These are phyloP conservation scores for Paratinospora sagittata DNA, from an alignment of 164 flowering plant genomes.

Conservation along the genomic window DNA sequence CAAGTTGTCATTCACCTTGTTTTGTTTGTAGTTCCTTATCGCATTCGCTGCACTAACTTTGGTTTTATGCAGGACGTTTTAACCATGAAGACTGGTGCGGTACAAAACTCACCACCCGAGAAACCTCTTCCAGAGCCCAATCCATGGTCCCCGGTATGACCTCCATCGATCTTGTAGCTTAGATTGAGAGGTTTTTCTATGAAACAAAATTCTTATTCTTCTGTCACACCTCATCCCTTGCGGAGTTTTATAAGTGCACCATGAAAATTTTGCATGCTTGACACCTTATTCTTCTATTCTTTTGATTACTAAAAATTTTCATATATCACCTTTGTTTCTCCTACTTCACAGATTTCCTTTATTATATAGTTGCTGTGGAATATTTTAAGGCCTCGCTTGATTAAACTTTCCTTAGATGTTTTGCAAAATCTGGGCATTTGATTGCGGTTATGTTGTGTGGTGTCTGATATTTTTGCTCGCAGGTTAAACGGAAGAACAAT, in stretches of 20 bases:
- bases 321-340: not conserved
- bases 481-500: slow-evolving; percentile 59
- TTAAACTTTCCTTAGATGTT: too few relatives aligned
- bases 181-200: not conserved
- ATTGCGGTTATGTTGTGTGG: not conserved
- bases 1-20: too few relatives aligned
- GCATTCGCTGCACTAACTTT: slow-evolving; percentile 3
- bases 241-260: too few relatives aligned
- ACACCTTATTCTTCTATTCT: too few relatives aligned
- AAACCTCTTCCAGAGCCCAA: slow-evolving; percentile 70
- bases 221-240: not conserved
- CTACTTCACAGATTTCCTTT: too few relatives aligned
- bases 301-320: not conserved
- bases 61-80: slow-evolving; percentile 64
- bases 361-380: too few relatives aligned
- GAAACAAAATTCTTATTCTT: not conserved
- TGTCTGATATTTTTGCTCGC: slow-evolving; percentile 15
- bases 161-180: not conserved
- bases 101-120: slow-evolving; percentile 85
- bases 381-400: too few relatives aligned
- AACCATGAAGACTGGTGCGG: slow-evolving; percentile 75
- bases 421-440: not conserved
- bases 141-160: slow-evolving; percentile 97
- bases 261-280: too few relatives aligned
- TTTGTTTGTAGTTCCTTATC: not conserved